phyloP scores from a whole-genome alignment of 257 asterid genomes.

The Nicotiana benthamiana region DNA sequence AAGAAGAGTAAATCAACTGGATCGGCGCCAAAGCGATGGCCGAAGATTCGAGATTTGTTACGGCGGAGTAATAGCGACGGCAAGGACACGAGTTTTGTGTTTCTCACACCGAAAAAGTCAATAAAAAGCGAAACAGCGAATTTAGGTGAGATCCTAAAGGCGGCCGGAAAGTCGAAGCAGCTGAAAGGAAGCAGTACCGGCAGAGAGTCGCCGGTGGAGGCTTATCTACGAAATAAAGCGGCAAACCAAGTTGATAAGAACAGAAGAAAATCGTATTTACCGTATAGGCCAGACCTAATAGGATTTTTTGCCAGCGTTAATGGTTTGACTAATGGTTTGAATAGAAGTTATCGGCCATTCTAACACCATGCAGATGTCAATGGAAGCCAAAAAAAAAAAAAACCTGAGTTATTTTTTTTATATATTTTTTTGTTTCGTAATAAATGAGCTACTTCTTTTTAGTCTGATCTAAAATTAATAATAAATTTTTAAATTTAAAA shows the following conservation, averaged over 20 bases:
- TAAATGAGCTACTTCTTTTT: no score
- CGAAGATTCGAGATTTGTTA: conserved; percentile 20
- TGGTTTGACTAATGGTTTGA: not conserved
- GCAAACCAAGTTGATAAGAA: conserved; percentile 1
- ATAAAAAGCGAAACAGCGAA: not conserved
- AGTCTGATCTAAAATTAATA: no score
- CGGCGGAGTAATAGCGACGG: conserved; percentile 20
- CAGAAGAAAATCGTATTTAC: conserved; percentile 13
- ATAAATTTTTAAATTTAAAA: no score
- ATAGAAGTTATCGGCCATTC: conserved; percentile 10
- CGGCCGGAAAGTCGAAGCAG: not conserved
- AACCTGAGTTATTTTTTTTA: no score
- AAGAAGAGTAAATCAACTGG: conserved; percentile 23
- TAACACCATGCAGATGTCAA: not conserved
- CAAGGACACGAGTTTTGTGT: conserved; percentile 9
- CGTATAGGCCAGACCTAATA: conserved; percentile 7
- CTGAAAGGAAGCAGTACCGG: not conserved
- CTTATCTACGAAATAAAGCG: not conserved
- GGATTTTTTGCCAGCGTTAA: conserved; percentile 18
- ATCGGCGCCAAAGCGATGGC: conserved; percentile 10
- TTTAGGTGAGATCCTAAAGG: not conserved
- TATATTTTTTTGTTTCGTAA: no score
- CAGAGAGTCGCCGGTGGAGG: not conserved
- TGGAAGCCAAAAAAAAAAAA: no score
- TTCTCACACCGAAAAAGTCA: conserved; percentile 11